These are phyloP conservation scores for Arthroderma sp. DNA, from an alignment of 2,329 filamentous ascomycete species.

Conservation along the genomic window DNA sequence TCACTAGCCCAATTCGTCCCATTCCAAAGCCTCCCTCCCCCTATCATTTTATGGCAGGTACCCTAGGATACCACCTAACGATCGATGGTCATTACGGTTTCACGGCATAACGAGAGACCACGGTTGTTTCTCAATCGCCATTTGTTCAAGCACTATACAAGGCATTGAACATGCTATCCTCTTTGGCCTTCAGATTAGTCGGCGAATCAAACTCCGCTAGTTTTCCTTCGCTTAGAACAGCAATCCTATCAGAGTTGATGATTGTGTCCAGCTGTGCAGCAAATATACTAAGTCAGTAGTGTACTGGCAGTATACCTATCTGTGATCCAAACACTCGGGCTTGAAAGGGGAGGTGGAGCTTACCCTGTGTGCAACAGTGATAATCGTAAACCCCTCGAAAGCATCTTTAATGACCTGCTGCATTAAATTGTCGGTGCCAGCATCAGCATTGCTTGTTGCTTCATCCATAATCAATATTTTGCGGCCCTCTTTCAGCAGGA, in stretches of 20 bases:
- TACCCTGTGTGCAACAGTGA: slow-evolving; percentile 73
- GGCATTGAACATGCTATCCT: neutral
- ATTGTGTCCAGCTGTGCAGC: slow-evolving; percentile 52
- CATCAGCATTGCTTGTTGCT: slow-evolving; percentile 38
- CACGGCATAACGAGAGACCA: no score
- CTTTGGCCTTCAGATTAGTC: neutral
- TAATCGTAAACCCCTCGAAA: slow-evolving; percentile 86
- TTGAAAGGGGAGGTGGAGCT: neutral
- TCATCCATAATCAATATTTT: slow-evolving; percentile 3
- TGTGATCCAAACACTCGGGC: no score
- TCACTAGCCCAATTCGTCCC: no score
- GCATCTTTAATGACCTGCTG: slow-evolving; percentile 48
- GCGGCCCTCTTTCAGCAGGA: slow-evolving; percentile 1
- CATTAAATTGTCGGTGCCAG: slow-evolving; percentile 52
- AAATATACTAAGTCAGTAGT: neutral
- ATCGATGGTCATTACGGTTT: no score
- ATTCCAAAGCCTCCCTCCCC: no score
- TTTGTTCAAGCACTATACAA: neutral
- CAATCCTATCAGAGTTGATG: slow-evolving; percentile 69
- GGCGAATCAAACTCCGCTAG: neutral
- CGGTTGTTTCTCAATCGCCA: no score
- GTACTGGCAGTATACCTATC: no score
- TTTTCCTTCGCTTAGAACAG: slow-evolving; percentile 72
- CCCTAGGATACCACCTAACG: no score
- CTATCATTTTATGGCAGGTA: no score